Base-by-base conservation (phyloP, 331 rosid genomes). In the Phaseolus coccineus region DNA sequence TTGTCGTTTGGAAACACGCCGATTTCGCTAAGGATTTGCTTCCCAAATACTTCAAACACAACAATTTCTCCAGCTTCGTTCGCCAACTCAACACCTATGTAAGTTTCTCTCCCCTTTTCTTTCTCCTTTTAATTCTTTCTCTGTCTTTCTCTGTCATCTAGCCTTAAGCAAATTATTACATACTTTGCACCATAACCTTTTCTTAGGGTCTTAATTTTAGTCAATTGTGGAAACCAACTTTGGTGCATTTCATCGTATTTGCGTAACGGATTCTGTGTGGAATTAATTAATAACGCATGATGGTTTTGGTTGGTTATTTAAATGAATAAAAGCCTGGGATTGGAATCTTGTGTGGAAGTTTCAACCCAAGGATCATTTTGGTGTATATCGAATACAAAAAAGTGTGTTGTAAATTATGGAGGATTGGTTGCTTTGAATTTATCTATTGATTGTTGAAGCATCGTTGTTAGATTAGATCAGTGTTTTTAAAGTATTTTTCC, bases 41-140 rank as follows among this genome's bases (percentile, higher is more conserved):
- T 79, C 99, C 99, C 1, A 91, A 74, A 1, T 90, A 85, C 33
- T 95, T 95, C 78, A 95, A 91, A 71, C 99, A 95, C 83, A 91
- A 93, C 86, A 95, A 95, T 39, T 95, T 95, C 90, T 95, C 99
- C 4, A 95, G 99, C 94, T 95, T 95, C 64, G 96, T 95, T 12
- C 94, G 99, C 63, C 99, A 95, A 84, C 99, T 95, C 47, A 95
- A 95, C 33, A 95, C 99, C 40, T 95, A 93, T 72, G 97, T 95
- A 87, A 63, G 97, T 80, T 2, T 63, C 69, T 19, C 40, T 65
- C 8, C 5, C 9, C 27, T 11, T 24, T 15, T 33, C 1, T 6
- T 42, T 11, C 4, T 6, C 11, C 39, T 19, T 19, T 19, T 19
- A 19, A 19, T 19, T 19, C 22, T 19, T 19, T 19, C 22, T 19